Percentiles rank a stretch among this genome's conserved stretches.
Conservation (phyloP, 768 basidiomycete genomes). For the Tephrocybe sp. region DNA sequence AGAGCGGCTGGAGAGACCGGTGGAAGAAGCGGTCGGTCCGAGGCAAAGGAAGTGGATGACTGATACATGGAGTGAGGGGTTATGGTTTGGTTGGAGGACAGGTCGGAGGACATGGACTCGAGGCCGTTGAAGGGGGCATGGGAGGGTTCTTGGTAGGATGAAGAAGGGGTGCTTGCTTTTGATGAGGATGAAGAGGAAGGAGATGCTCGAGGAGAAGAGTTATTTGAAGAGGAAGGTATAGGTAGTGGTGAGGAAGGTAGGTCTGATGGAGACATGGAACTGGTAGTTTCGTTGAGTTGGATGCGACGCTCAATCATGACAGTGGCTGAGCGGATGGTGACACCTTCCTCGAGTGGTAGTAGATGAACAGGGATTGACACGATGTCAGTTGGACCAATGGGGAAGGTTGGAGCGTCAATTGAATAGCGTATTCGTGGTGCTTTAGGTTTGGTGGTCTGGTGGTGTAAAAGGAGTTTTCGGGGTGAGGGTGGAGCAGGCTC, state of each 20-base stretch:
- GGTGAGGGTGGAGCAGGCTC: slow-evolving; percentile 35
- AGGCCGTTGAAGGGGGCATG: slow-evolving; percentile 11
- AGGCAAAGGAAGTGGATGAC: slow-evolving; percentile 28
- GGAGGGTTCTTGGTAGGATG: slow-evolving; percentile 23
- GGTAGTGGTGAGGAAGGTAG: slow-evolving; percentile 22
- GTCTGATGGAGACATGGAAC: slow-evolving; percentile 21
- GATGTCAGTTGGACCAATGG: slow-evolving; percentile 74
- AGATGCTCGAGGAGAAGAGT: slow-evolving; percentile 18
- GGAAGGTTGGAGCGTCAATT: slow-evolving; percentile 50
- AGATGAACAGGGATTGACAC: slow-evolving; percentile 65
- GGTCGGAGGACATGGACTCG: slow-evolving; percentile 24
- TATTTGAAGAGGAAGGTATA: slow-evolving; percentile 18
- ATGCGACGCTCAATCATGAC: slow-evolving; percentile 74
- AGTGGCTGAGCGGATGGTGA: slow-evolving; percentile 61
- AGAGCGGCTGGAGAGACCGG: slow-evolving; percentile 17
- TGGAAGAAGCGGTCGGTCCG: slow-evolving; percentile 28
- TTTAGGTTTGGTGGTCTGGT: slow-evolving; percentile 53
- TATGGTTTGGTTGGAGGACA: slow-evolving; percentile 42
- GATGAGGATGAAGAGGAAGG: slow-evolving; percentile 33
- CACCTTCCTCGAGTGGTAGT: slow-evolving; percentile 55
- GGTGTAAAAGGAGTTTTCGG: slow-evolving; percentile 36
- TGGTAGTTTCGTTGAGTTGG: slow-evolving; percentile 45
- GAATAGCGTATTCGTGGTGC: slow-evolving; percentile 61
- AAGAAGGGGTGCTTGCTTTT: slow-evolving; percentile 26
- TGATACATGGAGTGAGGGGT: slow-evolving; percentile 35